Evolutionary conservation across 1,284 basidiomycete species (phyloP), one percentile per base, ranked within the genome.

Genomic region (Anthracocystis walkeri): DNA sequence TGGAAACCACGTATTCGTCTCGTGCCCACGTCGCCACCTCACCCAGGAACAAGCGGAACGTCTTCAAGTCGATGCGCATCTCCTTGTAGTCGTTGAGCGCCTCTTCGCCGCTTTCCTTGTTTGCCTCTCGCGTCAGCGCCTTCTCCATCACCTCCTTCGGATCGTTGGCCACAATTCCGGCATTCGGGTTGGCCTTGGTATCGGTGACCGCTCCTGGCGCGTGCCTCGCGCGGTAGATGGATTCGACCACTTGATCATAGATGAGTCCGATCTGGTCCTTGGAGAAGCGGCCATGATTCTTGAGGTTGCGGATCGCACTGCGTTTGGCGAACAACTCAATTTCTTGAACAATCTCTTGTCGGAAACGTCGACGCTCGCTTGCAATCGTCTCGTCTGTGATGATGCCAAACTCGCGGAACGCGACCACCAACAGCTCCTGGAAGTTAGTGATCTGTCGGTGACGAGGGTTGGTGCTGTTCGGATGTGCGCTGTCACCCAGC

Each of bases 281-380:
- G 64, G 87, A 89, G 85, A 99, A 96, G 33, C 91, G 88, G 2
- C 92, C 94, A 0, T 94, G 88, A 2, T 90, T 90, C 83, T 90
- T 90, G 56, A 99, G 89, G 82, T 96, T 98, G 58, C 97, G 90
- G 46, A 99, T 88, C 0, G 96, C 93, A 0, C 94, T 90, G n/a
- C 97, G 91, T 85, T 96, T 97, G 23, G 95, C 92, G 86, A 98
- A 99, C 7, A 90, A 90, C 87, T 99, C 97, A 77, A 99, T 95
- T 82, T 91, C 93, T 81, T 93, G 90, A 38, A 97, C 91, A 69
- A 99, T 93, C 83, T 97, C 95, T 50, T 91, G 90, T 53, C 96
- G 90, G 87, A 94, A 94, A 44, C 92, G 90, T 73, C 90, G 90
- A 29, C 97, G 91, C 86, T 99, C 96, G 20, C 89, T 89, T 20